phyloP scores from a whole-genome alignment of 352 stramenopile genomes.

The Globisporangium radiosum region DNA sequence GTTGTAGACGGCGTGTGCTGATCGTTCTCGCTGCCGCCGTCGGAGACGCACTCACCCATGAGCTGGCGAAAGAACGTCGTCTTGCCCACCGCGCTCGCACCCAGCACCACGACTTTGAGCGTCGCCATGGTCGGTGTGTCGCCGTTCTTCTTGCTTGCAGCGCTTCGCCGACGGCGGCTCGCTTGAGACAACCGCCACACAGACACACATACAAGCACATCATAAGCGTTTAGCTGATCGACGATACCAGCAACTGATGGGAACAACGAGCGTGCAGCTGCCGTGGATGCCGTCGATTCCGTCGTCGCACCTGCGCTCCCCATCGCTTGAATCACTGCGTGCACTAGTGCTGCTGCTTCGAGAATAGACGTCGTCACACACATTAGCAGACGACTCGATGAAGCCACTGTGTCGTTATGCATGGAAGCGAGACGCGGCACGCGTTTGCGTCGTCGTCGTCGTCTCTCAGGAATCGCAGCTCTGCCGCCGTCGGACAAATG shows the following conservation, averaged over 20 bases:
- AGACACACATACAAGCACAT: too few species aligned
- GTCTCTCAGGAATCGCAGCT: too few species aligned
- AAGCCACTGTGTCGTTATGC: background rate
- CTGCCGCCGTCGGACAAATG: slow-evolving; percentile 2
- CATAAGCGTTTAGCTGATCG: too few species aligned
- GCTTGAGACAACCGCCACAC: background rate
- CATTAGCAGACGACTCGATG: too few species aligned
- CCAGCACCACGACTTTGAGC: slow-evolving; percentile 46
- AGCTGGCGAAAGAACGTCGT: slow-evolving; percentile 48
- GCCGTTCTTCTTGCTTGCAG: background rate
- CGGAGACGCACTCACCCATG: slow-evolving; percentile 19
- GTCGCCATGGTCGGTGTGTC: slow-evolving; percentile 15
- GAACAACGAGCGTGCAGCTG: too few species aligned
- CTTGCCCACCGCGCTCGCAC: slow-evolving; percentile 35
- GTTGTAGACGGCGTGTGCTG: slow-evolving; percentile 28
- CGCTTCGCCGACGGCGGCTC: slow-evolving; percentile 12
- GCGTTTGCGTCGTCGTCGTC: background rate
- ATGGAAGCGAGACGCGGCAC: background rate
- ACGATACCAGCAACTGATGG: too few species aligned
- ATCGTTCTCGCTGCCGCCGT: background rate
- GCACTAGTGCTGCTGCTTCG: too few species aligned
- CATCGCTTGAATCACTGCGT: too few species aligned
- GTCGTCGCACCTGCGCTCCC: too few species aligned
- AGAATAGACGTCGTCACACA: background rate
- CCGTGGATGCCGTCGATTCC: too few species aligned